Conservation (phyloP, 305 asterid species). For the Solanum hybrid region DNA sequence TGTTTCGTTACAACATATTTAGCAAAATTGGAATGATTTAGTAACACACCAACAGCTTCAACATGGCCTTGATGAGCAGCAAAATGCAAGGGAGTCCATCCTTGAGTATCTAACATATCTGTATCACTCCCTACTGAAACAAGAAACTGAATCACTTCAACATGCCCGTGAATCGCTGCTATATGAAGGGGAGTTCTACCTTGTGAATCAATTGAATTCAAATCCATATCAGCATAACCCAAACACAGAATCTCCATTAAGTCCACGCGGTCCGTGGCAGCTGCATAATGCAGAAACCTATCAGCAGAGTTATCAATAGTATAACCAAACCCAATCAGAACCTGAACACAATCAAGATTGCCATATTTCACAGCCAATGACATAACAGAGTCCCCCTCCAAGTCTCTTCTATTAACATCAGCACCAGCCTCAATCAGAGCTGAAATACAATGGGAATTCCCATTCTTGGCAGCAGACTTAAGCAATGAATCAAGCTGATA, state of each 20-base stretch:
- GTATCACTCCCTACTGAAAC: slow-evolving; percentile 35
- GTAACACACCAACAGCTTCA: slow-evolving; percentile 25
- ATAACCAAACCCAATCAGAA: slow-evolving; percentile 42
- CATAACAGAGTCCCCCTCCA: slow-evolving; percentile 22
- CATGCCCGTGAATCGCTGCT: slow-evolving; percentile 39
- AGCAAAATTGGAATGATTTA: slow-evolving; percentile 27
- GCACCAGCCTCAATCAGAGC: slow-evolving; percentile 57
- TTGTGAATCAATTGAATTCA: slow-evolving; percentile 28
- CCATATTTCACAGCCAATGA: slow-evolving; percentile 42
- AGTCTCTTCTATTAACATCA: slow-evolving; percentile 31
- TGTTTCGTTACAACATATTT: slow-evolving; percentile 37
- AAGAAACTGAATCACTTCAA: slow-evolving; percentile 42
- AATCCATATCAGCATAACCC: slow-evolving; percentile 34
- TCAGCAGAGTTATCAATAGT: slow-evolving; percentile 22
- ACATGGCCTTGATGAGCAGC: slow-evolving; percentile 37
- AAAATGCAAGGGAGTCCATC: slow-evolving; percentile 52
- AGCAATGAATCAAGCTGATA: slow-evolving; percentile 42
- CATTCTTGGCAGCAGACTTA: slow-evolving; percentile 26
- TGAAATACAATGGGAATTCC: slow-evolving; percentile 25
- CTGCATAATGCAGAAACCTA: slow-evolving; percentile 37
- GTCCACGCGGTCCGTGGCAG: slow-evolving; percentile 34
- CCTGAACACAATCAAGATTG: slow-evolving; percentile 21
- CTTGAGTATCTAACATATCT: slow-evolving; percentile 25
- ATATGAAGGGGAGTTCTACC: slow-evolving; percentile 53
- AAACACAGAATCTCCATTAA: slow-evolving; percentile 41